phyloP scores from a whole-genome alignment of 306 rosid genomes.

The Castanopsis chinensis region DNA sequence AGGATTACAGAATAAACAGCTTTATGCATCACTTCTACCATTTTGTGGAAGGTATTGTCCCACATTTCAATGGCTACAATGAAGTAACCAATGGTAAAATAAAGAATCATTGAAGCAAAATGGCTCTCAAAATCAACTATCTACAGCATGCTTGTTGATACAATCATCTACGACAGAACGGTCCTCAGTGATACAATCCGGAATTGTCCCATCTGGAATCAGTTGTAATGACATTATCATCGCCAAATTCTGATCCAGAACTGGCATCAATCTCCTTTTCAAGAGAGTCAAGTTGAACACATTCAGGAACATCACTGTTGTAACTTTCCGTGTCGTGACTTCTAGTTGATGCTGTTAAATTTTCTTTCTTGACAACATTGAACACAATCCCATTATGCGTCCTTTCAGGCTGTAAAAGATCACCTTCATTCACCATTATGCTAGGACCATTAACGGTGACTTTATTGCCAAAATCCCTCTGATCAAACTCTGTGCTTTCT shows the following conservation, averaged over 20 bases:
- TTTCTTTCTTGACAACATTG: constrained; percentile 85
- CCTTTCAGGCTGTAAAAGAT: constrained; percentile 89
- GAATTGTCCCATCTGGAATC: constrained; percentile 13
- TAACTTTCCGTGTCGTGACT: constrained; percentile 54
- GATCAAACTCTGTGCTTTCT: constrained; percentile 48
- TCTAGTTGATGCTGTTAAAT: constrained; percentile 48
- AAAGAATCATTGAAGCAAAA: constrained; percentile 5
- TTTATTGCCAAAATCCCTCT: constrained; percentile 46
- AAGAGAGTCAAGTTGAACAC: constrained; percentile 62
- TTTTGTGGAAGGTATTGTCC: background rate
- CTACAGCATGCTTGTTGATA: constrained; percentile 20
- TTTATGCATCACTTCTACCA: background rate
- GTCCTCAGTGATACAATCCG: constrained; percentile 17
- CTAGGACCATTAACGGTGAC: constrained; percentile 45
- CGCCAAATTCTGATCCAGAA: constrained; percentile 62
- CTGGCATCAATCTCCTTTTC: constrained; percentile 68
- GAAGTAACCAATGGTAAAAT: constrained; percentile 1
- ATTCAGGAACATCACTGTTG: constrained; percentile 57
- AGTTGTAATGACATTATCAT: constrained; percentile 32
- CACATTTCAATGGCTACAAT: constrained; percentile 25
- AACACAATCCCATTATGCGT: constrained; percentile 75
- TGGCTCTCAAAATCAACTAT: constrained; percentile 20
- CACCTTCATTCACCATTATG: constrained; percentile 74
- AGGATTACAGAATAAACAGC: too few relatives aligned
- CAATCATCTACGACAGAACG: constrained; percentile 20